A percentile compares a stretch with the other conserved stretches of the same genome.
These are phyloP conservation scores for Colletotrichum echinochloae DNA, from an alignment of 2,329 filamentous ascomycete genomes.

Conservation along the genomic window DNA sequence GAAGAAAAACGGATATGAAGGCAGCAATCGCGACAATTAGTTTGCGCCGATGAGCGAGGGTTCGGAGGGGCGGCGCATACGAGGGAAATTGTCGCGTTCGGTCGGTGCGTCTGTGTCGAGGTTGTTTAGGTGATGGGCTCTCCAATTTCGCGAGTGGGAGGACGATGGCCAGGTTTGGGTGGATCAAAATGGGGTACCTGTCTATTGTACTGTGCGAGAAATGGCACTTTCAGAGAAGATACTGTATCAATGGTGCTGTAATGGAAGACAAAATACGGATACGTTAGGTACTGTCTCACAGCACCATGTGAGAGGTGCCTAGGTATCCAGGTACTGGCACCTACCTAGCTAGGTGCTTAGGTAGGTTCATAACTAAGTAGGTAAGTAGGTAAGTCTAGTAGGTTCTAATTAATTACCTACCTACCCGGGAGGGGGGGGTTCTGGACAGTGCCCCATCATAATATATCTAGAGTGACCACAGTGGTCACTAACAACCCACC, in stretches of 20 bases:
- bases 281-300: conserved; percentile 1
- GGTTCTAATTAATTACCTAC: too few species aligned
- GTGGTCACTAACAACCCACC: too few species aligned
- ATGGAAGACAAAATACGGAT: background rate
- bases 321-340: too few species aligned
- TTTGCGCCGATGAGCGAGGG: conserved; percentile 39
- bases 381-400: too few species aligned
- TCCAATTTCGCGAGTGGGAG: conserved; percentile 34
- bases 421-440: too few species aligned
- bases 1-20: conserved; percentile 2
- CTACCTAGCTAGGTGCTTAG: background rate
- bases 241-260: conserved; percentile 9
- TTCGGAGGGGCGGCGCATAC: conserved; percentile 32
- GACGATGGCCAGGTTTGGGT: conserved; percentile 18
- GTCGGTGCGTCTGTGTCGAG: conserved; percentile 25
- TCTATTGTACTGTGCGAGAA: conserved; percentile 10
- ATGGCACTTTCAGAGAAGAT: background rate
- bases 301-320: too few species aligned
- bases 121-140: conserved; percentile 34
- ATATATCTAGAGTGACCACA: too few species aligned
- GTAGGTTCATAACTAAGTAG: too few species aligned
- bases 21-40: conserved; percentile 31
- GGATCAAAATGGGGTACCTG: conserved; percentile 18
- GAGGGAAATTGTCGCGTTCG: conserved; percentile 33
- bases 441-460: too few species aligned